These are phyloP conservation scores for Iris macrosiphon DNA, from an alignment of 106 monocot species.

Conservation along the genomic window DNA sequence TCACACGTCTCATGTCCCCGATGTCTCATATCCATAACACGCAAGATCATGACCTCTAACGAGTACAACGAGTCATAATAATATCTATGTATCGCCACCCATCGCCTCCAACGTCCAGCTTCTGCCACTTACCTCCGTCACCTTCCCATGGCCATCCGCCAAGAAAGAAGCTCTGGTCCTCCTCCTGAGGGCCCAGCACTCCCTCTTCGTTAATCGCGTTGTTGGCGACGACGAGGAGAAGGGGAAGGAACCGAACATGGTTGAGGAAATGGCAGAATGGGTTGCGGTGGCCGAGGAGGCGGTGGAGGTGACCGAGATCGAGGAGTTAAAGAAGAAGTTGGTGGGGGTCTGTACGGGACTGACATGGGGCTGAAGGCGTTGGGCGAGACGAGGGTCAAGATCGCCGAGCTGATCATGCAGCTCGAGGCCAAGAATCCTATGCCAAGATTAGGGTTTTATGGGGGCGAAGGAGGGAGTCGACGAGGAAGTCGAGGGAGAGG, in stretches of 20 bases:
- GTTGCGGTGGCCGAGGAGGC: slow-evolving; percentile 4
- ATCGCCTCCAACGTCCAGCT: neutral
- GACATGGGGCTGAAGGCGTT: slow-evolving; percentile 70
- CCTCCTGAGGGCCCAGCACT: neutral
- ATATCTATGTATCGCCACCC: no score
- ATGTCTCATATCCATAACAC: no score
- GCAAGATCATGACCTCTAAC: no score
- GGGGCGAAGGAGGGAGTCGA: no score
- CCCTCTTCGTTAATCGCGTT: slow-evolving; percentile 4
- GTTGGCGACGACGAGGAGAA: slow-evolving; percentile 37
- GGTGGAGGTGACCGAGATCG: slow-evolving; percentile 1
- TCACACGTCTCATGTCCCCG: no score
- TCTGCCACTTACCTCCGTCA: neutral
- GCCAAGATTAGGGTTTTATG: no score
- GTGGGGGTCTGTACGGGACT: slow-evolving; percentile 61
- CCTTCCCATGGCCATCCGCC: neutral
- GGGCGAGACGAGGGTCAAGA: slow-evolving; percentile 79
- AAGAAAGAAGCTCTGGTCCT: neutral
- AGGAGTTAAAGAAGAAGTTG: slow-evolving; percentile 42
- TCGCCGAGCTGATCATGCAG: slow-evolving; percentile 79
- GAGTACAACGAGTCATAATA: no score
- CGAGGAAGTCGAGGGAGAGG: no score
- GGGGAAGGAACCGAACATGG: slow-evolving; percentile 8
- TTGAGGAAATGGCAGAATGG: neutral
- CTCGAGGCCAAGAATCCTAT: slow-evolving; percentile 78